Conservation (phyloP, 352 stramenopile species). For the Phytophthora tentaculata region DNA sequence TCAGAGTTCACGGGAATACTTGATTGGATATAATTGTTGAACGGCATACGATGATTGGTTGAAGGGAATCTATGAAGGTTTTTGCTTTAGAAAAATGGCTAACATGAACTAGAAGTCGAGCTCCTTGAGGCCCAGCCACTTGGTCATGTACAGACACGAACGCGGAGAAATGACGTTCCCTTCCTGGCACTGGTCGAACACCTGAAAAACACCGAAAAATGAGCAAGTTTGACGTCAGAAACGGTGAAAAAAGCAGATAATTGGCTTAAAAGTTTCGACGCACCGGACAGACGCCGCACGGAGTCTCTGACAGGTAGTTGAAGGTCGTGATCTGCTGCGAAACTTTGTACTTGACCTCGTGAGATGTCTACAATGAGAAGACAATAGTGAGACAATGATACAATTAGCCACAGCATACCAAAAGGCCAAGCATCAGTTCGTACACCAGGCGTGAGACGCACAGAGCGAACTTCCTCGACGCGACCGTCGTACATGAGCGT, state of each 20-base stretch:
- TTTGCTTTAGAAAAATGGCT: background rate
- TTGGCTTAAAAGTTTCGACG: slow-evolving; percentile 24
- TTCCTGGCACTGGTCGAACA: slow-evolving; percentile 92
- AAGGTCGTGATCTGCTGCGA: slow-evolving; percentile 87
- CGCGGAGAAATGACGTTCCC: slow-evolving; percentile 91
- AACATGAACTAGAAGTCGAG: slow-evolving; percentile 75
- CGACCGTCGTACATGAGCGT: slow-evolving; percentile 93
- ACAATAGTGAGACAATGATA: slow-evolving; percentile 18
- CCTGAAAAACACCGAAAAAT: slow-evolving; percentile 41
- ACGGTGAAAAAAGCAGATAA: background rate
- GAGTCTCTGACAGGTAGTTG: slow-evolving; percentile 90
- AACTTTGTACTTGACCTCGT: slow-evolving; percentile 90
- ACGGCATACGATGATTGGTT: slow-evolving; percentile 23
- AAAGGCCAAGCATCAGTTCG: no score
- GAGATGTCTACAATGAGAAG: slow-evolving; percentile 46
- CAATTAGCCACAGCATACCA: no score
- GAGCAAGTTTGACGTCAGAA: slow-evolving; percentile 17
- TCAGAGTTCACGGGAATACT: background rate
- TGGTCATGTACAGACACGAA: slow-evolving; percentile 92
- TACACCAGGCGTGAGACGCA: slow-evolving; percentile 81
- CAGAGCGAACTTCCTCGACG: slow-evolving; percentile 89
- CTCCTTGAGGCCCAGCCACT: slow-evolving; percentile 92
- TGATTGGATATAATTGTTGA: slow-evolving; percentile 4
- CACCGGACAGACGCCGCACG: slow-evolving; percentile 89
- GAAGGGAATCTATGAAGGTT: slow-evolving; percentile 24